Evolutionary conservation across 495 filamentous ascomycete species (phyloP).

Genomic region (Trichoderma parareesei): DNA sequence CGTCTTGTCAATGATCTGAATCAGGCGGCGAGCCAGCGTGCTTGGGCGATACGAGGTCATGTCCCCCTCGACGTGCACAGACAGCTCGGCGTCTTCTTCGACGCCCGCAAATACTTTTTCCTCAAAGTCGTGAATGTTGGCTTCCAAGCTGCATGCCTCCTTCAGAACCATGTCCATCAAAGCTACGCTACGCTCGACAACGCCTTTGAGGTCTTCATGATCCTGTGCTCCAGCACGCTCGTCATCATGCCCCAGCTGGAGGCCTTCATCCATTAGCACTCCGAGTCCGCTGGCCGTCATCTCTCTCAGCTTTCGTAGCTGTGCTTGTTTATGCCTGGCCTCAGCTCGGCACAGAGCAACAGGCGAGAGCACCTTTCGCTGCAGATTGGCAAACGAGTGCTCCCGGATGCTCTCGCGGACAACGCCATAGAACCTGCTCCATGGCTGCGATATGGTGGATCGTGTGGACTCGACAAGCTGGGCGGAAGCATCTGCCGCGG

Average conservation of each 20-base stretch:
- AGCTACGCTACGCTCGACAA: conserved; percentile 61
- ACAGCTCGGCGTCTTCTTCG: conserved; percentile 50
- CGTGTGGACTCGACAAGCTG: conserved; percentile 11
- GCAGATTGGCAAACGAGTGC: conserved; percentile 51
- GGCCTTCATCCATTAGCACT: conserved; percentile 72
- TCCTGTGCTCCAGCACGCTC: conserved; percentile 30
- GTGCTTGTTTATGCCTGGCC: conserved; percentile 58
- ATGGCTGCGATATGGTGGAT: conserved; percentile 42
- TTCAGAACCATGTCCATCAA: conserved; percentile 74
- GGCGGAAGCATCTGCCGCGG: background rate
- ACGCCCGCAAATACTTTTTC: conserved; percentile 58
- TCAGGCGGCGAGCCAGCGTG: conserved; percentile 57
- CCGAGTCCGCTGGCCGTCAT: conserved; percentile 82
- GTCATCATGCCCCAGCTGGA: conserved; percentile 48
- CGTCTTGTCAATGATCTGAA: conserved; percentile 53
- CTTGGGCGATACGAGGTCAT: conserved; percentile 37
- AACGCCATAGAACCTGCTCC: conserved; percentile 73
- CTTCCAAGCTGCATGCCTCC: conserved; percentile 45
- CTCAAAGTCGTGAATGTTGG: conserved; percentile 62
- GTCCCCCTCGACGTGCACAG: conserved; percentile 29
- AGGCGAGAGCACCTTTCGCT: conserved; percentile 56
- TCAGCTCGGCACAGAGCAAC: conserved; percentile 62
- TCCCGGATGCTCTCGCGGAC: conserved; percentile 61
- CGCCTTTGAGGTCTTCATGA: conserved; percentile 59
- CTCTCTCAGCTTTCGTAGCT: conserved; percentile 57